A percentile compares a stretch with the other conserved stretches of the same genome.
Evolutionary conservation across 2,329 filamentous ascomycete genomes (phyloP).

Genomic region (Penicillium verrucosum): DNA sequence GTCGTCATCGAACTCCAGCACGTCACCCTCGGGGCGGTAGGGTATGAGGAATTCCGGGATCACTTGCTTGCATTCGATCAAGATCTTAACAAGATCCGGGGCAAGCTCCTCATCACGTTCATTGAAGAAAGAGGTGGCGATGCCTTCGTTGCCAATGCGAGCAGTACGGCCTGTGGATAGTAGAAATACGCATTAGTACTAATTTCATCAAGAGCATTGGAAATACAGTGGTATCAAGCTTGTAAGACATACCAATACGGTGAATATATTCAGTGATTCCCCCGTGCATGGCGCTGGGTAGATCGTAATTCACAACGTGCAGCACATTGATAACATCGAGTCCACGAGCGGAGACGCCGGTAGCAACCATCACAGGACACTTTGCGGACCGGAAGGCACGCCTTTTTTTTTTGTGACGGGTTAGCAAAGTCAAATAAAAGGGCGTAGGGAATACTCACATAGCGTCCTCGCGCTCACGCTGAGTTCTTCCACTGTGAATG

Average conservation of each 20-base stretch:
- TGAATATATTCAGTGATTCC: constrained; percentile 93
- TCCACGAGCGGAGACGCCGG: constrained; percentile 81
- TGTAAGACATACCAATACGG: constrained; percentile 72
- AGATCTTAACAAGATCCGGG: constrained; percentile 70
- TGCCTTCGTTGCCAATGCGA: constrained; percentile 81
- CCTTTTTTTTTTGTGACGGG: constrained; percentile 32
- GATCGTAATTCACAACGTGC: constrained; percentile 91
- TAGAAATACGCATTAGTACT: neutral
- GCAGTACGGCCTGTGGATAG: constrained; percentile 71
- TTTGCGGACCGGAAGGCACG: constrained; percentile 74
- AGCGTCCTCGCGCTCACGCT: constrained; percentile 87
- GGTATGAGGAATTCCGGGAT: constrained; percentile 77
- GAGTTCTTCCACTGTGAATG: constrained; percentile 82
- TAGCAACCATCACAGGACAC: constrained; percentile 78
- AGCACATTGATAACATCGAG: constrained; percentile 83
- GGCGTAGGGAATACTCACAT: constrained; percentile 53
- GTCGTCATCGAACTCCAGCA: constrained; percentile 54
- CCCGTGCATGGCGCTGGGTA: constrained; percentile 71
- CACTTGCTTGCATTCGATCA: constrained; percentile 73
- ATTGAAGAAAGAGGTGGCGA: constrained; percentile 86
- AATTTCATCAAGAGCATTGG: neutral
- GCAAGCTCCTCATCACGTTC: constrained; percentile 71
- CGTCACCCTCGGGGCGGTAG: constrained; percentile 47
- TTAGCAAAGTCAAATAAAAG: neutral
- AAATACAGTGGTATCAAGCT: no score